A percentile compares a stretch with the other conserved stretches of the same genome.
Conservation (phyloP, 176 grass and related monocot species). For the Cenchrus americanus region DNA sequence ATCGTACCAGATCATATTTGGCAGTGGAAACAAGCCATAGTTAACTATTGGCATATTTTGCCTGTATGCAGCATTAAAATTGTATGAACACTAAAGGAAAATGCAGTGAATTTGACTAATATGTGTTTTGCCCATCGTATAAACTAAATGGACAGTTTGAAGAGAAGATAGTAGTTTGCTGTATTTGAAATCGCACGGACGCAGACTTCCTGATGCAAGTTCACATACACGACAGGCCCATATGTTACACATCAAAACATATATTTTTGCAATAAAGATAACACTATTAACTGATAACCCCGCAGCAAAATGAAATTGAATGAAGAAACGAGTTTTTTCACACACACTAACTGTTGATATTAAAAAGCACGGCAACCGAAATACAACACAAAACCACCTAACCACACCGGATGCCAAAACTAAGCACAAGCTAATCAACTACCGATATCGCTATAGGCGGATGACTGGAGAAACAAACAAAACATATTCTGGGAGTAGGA, state of each 20-base stretch:
- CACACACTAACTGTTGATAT: not conserved
- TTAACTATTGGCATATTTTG: no score
- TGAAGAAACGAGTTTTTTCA: conserved; percentile 3
- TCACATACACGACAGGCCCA: conserved; percentile 76
- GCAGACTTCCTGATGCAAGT: conserved; percentile 63
- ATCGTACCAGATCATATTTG: no score
- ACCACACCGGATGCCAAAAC: no score
- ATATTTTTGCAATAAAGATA: not conserved
- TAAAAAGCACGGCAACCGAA: not conserved
- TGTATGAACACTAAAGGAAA: no score
- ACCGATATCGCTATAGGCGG: not conserved
- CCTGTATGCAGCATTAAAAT: no score
- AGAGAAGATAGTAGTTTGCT: conserved; percentile 77
- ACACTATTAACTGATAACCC: not conserved
- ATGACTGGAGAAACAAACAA: not conserved
- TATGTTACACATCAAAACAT: conserved; percentile 43
- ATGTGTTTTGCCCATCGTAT: no score
- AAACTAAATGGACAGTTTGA: no score
- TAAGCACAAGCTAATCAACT: conserved; percentile 3
- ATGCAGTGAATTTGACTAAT: no score
- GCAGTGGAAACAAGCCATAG: no score
- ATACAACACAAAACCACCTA: no score
- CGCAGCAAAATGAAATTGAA: not conserved
- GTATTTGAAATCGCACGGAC: conserved; percentile 84
- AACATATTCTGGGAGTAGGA: conserved; percentile 3